Conservation (phyloP, 1,284 basidiomycete genomes). For the Fomitopsis pinicola region DNA sequence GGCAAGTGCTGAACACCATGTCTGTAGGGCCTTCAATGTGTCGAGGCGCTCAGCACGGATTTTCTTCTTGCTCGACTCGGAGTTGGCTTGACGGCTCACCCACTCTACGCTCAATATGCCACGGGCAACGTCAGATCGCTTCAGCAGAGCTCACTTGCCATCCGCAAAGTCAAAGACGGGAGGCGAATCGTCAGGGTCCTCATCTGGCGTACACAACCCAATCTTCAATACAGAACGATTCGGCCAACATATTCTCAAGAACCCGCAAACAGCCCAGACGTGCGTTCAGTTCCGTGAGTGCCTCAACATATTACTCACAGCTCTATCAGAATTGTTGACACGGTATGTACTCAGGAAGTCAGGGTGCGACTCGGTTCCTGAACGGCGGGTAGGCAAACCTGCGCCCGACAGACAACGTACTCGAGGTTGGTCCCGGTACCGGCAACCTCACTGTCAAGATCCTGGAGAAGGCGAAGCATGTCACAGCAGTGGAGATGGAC, state of each 20-base stretch:
- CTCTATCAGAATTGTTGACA: conserved; percentile 69
- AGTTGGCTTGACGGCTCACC: background rate
- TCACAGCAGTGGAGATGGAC: conserved; percentile 97
- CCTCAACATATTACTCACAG: conserved; percentile 8
- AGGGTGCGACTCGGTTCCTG: background rate
- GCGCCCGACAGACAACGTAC: conserved; percentile 91
- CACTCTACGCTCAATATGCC: conserved; percentile 59
- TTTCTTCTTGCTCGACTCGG: background rate
- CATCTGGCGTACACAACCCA: conserved; percentile 63
- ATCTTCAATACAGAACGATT: conserved; percentile 93
- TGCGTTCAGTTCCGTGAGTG: conserved; percentile 37
- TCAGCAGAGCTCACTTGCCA: conserved; percentile 72
- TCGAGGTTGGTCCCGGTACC: conserved; percentile 98
- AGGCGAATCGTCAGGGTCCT: conserved; percentile 39
- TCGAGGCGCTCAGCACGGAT: background rate
- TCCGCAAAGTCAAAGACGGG: conserved; percentile 55
- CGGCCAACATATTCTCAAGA: conserved; percentile 97
- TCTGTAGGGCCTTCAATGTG: no score
- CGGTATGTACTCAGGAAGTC: conserved; percentile 34
- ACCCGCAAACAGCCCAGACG: conserved; percentile 86
- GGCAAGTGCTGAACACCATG: no score
- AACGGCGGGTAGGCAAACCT: conserved; percentile 70
- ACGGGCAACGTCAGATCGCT: conserved; percentile 82
- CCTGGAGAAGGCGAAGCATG: conserved; percentile 89
- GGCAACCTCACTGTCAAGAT: conserved; percentile 96